Percentiles rank a stretch among this genome's conserved stretches.
phyloP scores from a whole-genome alignment of 768 basidiomycete genomes.

The Kockovaella imperatae region DNA sequence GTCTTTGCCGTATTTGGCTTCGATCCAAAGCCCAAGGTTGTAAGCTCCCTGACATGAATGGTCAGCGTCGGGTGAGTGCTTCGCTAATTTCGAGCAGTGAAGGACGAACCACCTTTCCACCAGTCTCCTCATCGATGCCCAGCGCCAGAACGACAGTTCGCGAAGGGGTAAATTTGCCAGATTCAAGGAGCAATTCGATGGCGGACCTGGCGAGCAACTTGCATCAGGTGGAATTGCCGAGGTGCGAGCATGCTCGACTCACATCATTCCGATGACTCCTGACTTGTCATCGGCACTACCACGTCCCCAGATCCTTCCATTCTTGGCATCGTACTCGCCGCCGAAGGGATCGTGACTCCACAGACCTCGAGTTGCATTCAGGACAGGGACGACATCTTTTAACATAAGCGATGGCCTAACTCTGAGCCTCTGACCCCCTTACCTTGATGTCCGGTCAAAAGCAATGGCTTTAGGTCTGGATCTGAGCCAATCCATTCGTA shows the following conservation, averaged over 20 bases:
- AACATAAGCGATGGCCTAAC: neutral
- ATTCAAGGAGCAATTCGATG: slow-evolving; percentile 32
- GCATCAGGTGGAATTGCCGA: neutral
- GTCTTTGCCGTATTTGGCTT: slow-evolving; percentile 37
- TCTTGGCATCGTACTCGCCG: slow-evolving; percentile 29
- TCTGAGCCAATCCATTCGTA: slow-evolving; percentile 66
- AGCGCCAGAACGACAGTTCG: slow-evolving; percentile 34
- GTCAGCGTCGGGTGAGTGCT: neutral
- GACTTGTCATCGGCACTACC: slow-evolving; percentile 40
- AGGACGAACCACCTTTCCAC: slow-evolving; percentile 37
- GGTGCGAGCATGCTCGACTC: neutral
- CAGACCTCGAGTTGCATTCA: slow-evolving; percentile 21
- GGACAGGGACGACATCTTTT: slow-evolving; percentile 36
- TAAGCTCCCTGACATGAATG: slow-evolving; percentile 21
- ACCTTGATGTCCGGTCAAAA: slow-evolving; percentile 47
- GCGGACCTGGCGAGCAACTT: slow-evolving; percentile 33
- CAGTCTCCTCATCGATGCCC: slow-evolving; percentile 40
- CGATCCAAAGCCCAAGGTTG: slow-evolving; percentile 23
- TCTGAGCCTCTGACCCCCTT: neutral
- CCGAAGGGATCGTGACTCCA: slow-evolving; percentile 36
- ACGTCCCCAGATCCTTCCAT: slow-evolving; percentile 38
- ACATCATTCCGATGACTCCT: slow-evolving; percentile 38
- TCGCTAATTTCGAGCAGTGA: slow-evolving; percentile 22
- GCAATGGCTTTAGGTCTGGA: slow-evolving; percentile 57
- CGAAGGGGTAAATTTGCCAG: slow-evolving; percentile 23